phyloP scores from a whole-genome alignment of 225 moss, liverwort and hornwort genomes.

The Takakia lepidozioides region DNA sequence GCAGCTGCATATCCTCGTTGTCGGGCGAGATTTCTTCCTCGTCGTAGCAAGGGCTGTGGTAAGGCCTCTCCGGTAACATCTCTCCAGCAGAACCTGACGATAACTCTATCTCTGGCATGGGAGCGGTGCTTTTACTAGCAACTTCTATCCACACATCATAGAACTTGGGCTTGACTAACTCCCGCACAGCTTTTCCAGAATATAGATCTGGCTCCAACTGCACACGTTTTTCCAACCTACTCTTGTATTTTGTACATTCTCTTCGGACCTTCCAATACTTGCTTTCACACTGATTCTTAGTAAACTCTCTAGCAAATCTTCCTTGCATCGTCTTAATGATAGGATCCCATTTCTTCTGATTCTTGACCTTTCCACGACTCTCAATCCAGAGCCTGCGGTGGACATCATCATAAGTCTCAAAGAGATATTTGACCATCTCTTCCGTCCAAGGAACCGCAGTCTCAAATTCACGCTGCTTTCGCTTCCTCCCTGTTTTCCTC shows the following conservation, averaged over 20 bases:
- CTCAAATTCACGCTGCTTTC: constrained; percentile 2
- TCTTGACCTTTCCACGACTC: constrained; percentile 10
- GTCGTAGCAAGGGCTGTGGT: constrained; percentile 13
- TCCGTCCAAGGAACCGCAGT: constrained; percentile 5
- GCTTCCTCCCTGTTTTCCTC: neutral
- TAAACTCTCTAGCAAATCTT: constrained; percentile 4
- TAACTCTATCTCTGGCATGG: constrained; percentile 51
- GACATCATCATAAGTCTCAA: constrained; percentile 7
- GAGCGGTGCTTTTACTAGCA: constrained; percentile 30
- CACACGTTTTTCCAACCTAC: neutral
- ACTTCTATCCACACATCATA: constrained; percentile 58
- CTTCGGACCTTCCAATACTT: constrained; percentile 9
- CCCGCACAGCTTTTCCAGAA: neutral
- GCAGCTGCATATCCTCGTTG: neutral
- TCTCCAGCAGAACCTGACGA: constrained; percentile 43
- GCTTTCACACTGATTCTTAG: constrained; percentile 9
- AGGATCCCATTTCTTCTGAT: constrained; percentile 10
- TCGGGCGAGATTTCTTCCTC: constrained; percentile 21
- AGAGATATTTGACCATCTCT: constrained; percentile 4
- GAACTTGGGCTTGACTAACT: constrained; percentile 42
- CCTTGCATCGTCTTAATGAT: constrained; percentile 8
- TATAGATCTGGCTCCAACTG: neutral
- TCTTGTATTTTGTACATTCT: constrained; percentile 5
- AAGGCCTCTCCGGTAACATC: constrained; percentile 14
- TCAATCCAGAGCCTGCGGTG: constrained; percentile 6